Base-by-base conservation (phyloP, 441 rosid species). In the Adansonia rubrostipa region DNA sequence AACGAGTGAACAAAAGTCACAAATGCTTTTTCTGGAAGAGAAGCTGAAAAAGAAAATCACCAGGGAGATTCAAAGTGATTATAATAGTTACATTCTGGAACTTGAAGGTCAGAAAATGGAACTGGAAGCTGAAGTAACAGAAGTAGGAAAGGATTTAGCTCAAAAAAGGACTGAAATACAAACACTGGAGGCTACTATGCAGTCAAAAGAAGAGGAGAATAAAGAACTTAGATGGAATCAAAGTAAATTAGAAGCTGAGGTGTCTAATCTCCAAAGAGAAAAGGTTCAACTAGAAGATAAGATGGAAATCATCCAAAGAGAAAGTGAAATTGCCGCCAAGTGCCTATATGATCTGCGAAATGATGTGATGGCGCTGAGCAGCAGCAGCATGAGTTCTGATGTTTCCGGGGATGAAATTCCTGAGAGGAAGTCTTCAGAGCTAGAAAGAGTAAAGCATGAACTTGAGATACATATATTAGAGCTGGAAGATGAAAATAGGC, bases 171-270 rank as follows among this genome's bases (percentile, higher is more conserved):
- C 79, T 11, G 81, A 76, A 81, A 79, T 82, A 28, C 80, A 57
- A 76, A 80, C 79, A 75, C 85, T 89, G 13, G 74, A 87, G 79
- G 87, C 76, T 73, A 63, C 60, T 65, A 68, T 86, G 57, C 68
- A 36, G 75, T 85, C 80, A 57, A 89, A 87, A 77, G 89, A 88
- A 77, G 85, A 82, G 56, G 87, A 88, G 79, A 85, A 77, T 19
- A 62, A 54, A 44, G 75, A 78, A 57, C 88, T 88, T 56, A 77
- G 60, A 50, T 66, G 22, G 65, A 28, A 75, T 58, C 76, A 79
- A 42, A 71, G 54, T 36, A 83, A 84, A 80, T 71, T 84, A 56
- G 83, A 88, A 81, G 85, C 83, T 54, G 70, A 75, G 79, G 70
- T 87, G 40, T 57, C 78, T 54, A 73, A 73, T 47, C 87, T 89